phyloP scores from a whole-genome alignment of 352 stramenopile genomes.

The Thraustochytrium sp. region DNA sequence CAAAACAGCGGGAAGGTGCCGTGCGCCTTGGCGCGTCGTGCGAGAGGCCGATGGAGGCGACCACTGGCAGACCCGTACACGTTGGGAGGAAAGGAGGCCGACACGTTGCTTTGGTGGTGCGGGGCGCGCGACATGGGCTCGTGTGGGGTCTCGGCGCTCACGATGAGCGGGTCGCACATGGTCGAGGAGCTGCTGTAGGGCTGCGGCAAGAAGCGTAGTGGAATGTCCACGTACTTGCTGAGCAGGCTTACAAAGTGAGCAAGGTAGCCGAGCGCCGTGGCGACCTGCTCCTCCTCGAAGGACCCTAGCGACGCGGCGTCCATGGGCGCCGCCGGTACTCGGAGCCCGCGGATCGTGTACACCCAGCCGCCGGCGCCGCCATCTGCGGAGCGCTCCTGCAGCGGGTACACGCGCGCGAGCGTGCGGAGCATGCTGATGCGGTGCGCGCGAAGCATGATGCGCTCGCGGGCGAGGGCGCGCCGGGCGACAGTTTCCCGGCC shows the following conservation, averaged over 20 bases:
- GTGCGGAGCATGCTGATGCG: conserved; percentile 14
- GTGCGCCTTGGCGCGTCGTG: neutral
- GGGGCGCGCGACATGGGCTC: neutral
- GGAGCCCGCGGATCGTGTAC: conserved; percentile 5
- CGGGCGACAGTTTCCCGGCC: neutral
- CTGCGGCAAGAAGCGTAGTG: neutral
- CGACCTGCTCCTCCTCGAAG: conserved; percentile 22
- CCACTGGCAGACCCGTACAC: conserved; percentile 19
- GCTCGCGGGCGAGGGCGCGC: neutral
- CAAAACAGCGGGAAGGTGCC: conserved; percentile 20
- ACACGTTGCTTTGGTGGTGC: neutral
- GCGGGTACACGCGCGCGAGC: neutral
- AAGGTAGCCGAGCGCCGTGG: conserved; percentile 19
- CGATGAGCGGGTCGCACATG: conserved; percentile 23
- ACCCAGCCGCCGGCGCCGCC: neutral
- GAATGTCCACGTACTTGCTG: conserved; percentile 29
- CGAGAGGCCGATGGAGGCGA: neutral
- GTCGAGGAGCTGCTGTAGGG: conserved; percentile 28
- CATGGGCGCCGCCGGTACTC: neutral
- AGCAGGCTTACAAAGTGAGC: conserved; percentile 15
- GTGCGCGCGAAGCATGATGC: neutral
- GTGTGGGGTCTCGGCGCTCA: conserved; percentile 24
- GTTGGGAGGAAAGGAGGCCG: neutral
- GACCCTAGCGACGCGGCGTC: neutral
- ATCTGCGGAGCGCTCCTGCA: neutral